phyloP scores from a whole-genome alignment of 306 rosid species.

The Bauhinia variegata region DNA sequence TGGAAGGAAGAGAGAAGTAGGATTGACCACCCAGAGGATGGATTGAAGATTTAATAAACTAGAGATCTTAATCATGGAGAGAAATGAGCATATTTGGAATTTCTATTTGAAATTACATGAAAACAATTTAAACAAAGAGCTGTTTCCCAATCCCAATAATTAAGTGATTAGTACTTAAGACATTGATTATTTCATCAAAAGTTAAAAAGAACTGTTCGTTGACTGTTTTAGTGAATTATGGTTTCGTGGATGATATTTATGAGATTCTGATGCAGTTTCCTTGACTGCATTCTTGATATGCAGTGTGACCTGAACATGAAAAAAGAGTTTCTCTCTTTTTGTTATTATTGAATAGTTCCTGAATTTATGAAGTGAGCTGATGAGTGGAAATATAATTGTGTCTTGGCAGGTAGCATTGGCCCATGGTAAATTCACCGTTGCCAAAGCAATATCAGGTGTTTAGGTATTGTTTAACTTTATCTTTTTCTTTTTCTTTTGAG shows the following conservation, averaged over 20 bases:
- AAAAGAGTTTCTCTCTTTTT: neutral
- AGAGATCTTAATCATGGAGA: too few species aligned
- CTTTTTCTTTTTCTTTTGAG: neutral
- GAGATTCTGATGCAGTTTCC: conserved; percentile 7
- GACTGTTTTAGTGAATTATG: neutral
- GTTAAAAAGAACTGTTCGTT: neutral
- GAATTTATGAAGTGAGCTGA: conserved; percentile 19
- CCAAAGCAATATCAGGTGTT: conserved; percentile 96
- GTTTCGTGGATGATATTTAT: neutral
- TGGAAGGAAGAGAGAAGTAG: too few species aligned
- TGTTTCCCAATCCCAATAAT: neutral
- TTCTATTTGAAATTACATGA: too few species aligned
- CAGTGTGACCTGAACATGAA: conserved; percentile 5
- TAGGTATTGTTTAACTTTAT: conserved; percentile 56
- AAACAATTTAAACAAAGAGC: too few species aligned
- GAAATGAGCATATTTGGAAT: too few species aligned
- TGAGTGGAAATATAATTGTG: conserved; percentile 3
- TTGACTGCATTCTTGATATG: conserved; percentile 10
- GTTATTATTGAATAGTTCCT: conserved; percentile 12
- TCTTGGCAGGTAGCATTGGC: conserved; percentile 90
- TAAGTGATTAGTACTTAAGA: neutral
- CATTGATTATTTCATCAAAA: neutral
- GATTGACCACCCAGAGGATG: too few species aligned
- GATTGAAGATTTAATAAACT: too few species aligned
- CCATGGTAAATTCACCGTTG: conserved; percentile 94